Conservation (phyloP, 2,329 filamentous ascomycete species). For the Aspergillus brasiliensis region DNA sequence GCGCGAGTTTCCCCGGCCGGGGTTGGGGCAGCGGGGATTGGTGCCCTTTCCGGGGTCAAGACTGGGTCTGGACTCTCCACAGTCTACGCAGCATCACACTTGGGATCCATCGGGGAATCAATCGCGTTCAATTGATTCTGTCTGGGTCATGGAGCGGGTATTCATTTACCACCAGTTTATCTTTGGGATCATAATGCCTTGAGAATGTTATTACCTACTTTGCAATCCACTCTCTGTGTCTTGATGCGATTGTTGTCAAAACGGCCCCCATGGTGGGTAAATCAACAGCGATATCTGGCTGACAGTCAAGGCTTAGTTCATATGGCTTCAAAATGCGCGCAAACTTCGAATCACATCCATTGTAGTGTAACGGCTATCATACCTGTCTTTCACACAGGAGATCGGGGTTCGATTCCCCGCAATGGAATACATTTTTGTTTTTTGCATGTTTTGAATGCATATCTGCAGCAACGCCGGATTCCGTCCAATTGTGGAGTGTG, state of each 20-base stretch:
- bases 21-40: not conserved
- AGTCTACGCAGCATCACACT: not conserved
- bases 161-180: too few species aligned
- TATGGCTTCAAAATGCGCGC: not conserved
- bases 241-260: too few species aligned
- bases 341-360: not conserved
- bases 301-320: not conserved
- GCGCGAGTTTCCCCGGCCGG: not conserved
- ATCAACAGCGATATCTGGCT: too few species aligned
- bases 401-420: conserved; percentile 19
- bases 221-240: too few species aligned
- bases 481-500: not conserved
- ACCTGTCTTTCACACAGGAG: conserved; percentile 18
- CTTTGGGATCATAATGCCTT: too few species aligned
- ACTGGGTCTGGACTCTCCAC: not conserved
- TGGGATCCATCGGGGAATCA: too few species aligned
- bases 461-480: too few species aligned
- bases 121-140: too few species aligned
- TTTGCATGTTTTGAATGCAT: not conserved
- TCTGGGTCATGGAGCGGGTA: too few species aligned
- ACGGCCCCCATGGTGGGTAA: not conserved
- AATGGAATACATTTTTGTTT: conserved; percentile 5
- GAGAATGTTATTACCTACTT: too few species aligned
- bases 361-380: conserved; percentile 20
- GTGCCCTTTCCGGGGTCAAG: not conserved